These are phyloP conservation scores for Phoma sp. DNA, from an alignment of 2,329 filamentous ascomycete species.

Conservation along the genomic window DNA sequence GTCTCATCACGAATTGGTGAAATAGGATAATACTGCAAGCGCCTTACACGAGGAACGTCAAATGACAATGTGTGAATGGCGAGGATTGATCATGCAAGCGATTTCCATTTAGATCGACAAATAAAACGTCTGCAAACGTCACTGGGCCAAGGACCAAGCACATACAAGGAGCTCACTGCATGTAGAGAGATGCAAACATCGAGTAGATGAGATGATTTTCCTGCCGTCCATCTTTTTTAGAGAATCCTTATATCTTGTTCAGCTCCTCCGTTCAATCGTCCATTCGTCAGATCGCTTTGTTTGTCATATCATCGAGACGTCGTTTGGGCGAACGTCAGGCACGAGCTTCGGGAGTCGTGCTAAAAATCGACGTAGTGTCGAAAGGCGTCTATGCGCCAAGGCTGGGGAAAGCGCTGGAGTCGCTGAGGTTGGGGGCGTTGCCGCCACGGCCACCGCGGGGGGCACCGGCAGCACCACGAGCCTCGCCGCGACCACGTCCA, in stretches of 20 bases:
- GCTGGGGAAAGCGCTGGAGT: slow-evolving; percentile 61
- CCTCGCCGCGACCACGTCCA: slow-evolving; percentile 53
- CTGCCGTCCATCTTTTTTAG: slow-evolving; percentile 25
- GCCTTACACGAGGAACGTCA: no score
- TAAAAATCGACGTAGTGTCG: slow-evolving; percentile 28
- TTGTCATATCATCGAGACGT: slow-evolving; percentile 19
- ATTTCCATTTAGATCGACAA: slow-evolving; percentile 16
- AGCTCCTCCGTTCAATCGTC: slow-evolving; percentile 22
- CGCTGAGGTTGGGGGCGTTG: slow-evolving; percentile 54
- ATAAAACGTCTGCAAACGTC: slow-evolving; percentile 10
- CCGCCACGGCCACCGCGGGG: slow-evolving; percentile 14
- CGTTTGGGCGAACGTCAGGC: slow-evolving; percentile 19
- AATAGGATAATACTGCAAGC: no score
- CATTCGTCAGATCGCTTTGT: slow-evolving; percentile 27
- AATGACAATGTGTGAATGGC: not conserved
- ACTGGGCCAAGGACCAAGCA: slow-evolving; percentile 14
- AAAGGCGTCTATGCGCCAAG: slow-evolving; percentile 52
- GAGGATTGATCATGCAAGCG: slow-evolving; percentile 7
- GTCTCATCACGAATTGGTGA: no score
- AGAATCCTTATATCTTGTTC: slow-evolving; percentile 31
- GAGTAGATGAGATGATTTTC: slow-evolving; percentile 25
- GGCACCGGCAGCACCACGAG: slow-evolving; percentile 5
- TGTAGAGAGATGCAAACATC: slow-evolving; percentile 16
- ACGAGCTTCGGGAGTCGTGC: slow-evolving; percentile 24
- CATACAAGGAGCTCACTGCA: slow-evolving; percentile 13